Conservation (phyloP, 163 green algal genomes). For the Chloromonas sp. region DNA sequence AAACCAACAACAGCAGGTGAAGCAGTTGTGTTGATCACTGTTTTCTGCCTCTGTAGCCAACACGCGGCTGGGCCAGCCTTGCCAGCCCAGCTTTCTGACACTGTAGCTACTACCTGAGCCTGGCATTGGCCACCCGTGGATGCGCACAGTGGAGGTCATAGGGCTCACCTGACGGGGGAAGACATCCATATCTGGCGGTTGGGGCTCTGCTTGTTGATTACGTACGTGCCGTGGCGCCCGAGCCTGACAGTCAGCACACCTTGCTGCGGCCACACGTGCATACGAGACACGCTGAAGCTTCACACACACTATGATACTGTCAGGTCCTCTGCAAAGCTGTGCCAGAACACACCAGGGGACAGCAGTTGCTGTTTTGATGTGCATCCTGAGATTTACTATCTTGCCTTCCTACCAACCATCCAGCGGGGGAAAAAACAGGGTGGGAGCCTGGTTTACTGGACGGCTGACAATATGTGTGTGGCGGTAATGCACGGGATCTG, state of each 20-base stretch:
- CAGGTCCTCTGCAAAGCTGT: neutral
- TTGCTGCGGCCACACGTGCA: slow-evolving; percentile 44
- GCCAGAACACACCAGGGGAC: neutral
- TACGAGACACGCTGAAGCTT: neutral
- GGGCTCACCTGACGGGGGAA: slow-evolving; percentile 73
- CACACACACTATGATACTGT: neutral
- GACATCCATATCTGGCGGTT: slow-evolving; percentile 97
- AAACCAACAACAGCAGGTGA: too few relatives aligned
- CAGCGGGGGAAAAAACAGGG: neutral
- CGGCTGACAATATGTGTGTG: too few relatives aligned
- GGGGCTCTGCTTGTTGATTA: slow-evolving; percentile 96
- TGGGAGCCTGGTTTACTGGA: neutral
- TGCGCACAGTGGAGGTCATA: neutral
- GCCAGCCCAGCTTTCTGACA: neutral
- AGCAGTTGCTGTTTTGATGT: neutral
- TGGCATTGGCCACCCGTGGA: neutral
- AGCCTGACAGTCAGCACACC: slow-evolving; percentile 81
- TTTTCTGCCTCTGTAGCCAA: neutral
- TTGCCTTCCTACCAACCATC: neutral
- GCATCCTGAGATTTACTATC: neutral
- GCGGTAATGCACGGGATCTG: neutral
- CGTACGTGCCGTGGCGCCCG: slow-evolving; percentile 80
- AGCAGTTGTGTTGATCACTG: neutral
- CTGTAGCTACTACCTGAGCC: neutral
- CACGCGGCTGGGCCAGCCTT: neutral